These are phyloP conservation scores for Sporobolomyces roseus DNA, from an alignment of 768 basidiomycete genomes.

Conservation along the genomic window DNA sequence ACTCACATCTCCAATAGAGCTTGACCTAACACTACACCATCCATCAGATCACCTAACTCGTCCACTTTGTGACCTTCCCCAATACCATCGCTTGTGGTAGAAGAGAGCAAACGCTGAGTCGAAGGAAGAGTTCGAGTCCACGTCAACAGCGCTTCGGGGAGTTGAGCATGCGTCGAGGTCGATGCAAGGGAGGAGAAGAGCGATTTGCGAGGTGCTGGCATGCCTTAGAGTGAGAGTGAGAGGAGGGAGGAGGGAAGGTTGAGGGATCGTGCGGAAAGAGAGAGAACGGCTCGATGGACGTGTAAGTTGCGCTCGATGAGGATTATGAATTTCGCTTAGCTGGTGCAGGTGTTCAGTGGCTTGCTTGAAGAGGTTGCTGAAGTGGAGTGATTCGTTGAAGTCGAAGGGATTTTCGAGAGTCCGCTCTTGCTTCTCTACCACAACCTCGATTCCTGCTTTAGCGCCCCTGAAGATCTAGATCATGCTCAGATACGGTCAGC, in stretches of 20 bases:
- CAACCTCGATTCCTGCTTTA: no score
- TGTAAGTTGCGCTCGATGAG: no score
- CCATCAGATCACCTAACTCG: constrained; percentile 66
- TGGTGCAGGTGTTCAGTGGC: no score
- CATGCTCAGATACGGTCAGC: no score
- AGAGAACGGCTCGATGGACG: no score
- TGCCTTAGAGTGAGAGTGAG: neutral
- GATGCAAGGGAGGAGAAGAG: constrained; percentile 28
- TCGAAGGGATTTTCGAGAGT: no score
- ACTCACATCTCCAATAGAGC: constrained; percentile 53
- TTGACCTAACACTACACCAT: constrained; percentile 71
- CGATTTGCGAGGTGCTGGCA: constrained; percentile 28
- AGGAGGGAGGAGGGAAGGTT: neutral
- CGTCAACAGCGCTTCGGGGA: constrained; percentile 27
- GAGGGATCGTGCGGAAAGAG: no score
- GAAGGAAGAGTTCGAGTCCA: constrained; percentile 16
- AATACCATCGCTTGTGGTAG: neutral
- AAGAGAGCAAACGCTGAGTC: neutral
- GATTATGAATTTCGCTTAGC: no score
- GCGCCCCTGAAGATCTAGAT: no score
- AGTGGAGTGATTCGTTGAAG: neutral
- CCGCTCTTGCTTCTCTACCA: no score
- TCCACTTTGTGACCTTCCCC: neutral
- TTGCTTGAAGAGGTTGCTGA: no score
- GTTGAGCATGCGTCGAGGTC: neutral